Conservation (phyloP, 1,284 basidiomycete genomes). For the Leucocoprinus gongylophorus region DNA sequence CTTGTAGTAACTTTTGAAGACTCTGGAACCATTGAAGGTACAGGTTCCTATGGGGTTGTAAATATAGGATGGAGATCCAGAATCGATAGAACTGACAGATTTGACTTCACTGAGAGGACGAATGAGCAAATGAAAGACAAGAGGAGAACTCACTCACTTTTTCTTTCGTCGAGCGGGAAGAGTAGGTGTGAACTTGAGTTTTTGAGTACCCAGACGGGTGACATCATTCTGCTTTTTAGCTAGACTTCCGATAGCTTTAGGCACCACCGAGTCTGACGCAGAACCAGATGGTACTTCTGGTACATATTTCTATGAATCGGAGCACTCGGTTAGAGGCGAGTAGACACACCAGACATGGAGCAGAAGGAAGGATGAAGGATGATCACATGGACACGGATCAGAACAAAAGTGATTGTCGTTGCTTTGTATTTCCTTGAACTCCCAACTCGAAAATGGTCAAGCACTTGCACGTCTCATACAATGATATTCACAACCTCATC, state of each 20-base stretch:
- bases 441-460: slow-evolving; percentile 29
- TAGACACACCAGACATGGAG: slow-evolving; percentile 22
- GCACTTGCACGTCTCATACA: slow-evolving; percentile 71
- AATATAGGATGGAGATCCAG: neutral
- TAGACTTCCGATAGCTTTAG: slow-evolving; percentile 64
- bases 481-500: slow-evolving; percentile 80
- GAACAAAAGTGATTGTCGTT: neutral
- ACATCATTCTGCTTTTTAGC: slow-evolving; percentile 65
- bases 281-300: slow-evolving; percentile 15
- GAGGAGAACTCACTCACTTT: slow-evolving; percentile 47
- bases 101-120: slow-evolving; percentile 34
- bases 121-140: neutral
- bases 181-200: slow-evolving; percentile 74
- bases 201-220: slow-evolving; percentile 63
- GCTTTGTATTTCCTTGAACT: neutral
- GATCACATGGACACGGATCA: slow-evolving; percentile 12
- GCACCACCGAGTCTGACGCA: slow-evolving; percentile 21
- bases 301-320: neutral
- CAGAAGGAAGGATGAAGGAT: neutral
- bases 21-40: slow-evolving; percentile 28
- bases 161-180: slow-evolving; percentile 66
- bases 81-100: slow-evolving; percentile 26
- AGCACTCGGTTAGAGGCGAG: neutral
- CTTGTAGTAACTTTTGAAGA: slow-evolving; percentile 24
- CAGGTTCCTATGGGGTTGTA: slow-evolving; percentile 44